Conservation (phyloP, 2,329 filamentous ascomycete genomes). For the Hypocrella siamensis region DNA sequence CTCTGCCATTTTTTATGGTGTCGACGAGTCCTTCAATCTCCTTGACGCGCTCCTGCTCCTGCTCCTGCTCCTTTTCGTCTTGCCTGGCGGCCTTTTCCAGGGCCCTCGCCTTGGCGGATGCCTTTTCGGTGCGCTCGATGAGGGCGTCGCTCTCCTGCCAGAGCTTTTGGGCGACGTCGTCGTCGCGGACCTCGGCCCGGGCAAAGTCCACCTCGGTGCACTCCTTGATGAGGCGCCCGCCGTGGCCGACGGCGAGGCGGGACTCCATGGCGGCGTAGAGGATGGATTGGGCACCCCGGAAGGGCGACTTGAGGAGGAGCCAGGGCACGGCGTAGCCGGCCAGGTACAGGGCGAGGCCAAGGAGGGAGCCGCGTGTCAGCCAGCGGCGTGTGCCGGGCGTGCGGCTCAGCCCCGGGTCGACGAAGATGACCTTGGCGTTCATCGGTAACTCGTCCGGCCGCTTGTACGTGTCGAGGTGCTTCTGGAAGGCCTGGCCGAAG, state of each 20-base stretch:
- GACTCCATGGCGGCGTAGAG: conserved; percentile 76
- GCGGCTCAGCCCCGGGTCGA: conserved; percentile 71
- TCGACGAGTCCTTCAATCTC: conserved; percentile 23
- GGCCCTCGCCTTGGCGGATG: conserved; percentile 44
- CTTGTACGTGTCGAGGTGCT: conserved; percentile 72
- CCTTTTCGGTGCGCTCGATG: conserved; percentile 69
- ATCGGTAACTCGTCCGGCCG: conserved; percentile 70
- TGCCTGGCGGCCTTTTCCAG: conserved; percentile 21
- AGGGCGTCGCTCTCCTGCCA: conserved; percentile 83
- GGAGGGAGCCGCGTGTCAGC: conserved; percentile 70
- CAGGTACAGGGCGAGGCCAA: conserved; percentile 65
- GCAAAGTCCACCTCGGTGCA: conserved; percentile 62
- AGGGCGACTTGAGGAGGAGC: conserved; percentile 72
- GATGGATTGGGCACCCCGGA: conserved; percentile 75
- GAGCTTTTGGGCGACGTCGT: conserved; percentile 64
- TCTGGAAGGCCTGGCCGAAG: conserved; percentile 83
- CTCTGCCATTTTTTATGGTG: conserved; percentile 27
- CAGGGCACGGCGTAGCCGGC: conserved; percentile 68
- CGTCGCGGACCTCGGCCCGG: conserved; percentile 60
- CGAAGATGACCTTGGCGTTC: conserved; percentile 70
- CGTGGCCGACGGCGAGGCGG: conserved; percentile 44
- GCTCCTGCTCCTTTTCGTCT: conserved; percentile 15
- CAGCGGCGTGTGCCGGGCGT: conserved; percentile 81
- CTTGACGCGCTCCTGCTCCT: conserved; percentile 16
- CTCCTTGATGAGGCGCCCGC: conserved; percentile 73